Evolutionary conservation across 768 basidiomycete species (phyloP), one percentile per base, ranked within the genome.

Genomic region (Suillus fuscotomentosus): DNA sequence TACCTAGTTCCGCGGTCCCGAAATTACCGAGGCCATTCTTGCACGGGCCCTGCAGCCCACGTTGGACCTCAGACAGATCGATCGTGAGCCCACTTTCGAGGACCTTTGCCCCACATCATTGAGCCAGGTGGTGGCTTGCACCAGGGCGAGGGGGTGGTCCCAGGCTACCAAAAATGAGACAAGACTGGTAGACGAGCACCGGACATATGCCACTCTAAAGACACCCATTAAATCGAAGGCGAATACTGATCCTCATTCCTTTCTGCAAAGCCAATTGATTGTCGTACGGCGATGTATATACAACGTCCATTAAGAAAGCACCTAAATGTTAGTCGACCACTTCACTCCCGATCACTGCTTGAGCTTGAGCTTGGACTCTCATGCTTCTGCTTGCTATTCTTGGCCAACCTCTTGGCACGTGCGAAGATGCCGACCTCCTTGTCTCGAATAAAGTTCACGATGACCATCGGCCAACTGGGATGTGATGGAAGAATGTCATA

Each of bases 391-490:
- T 72, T 57, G 11, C 68, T 47, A 36, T 68, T 75, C 75, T 82
- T 87, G 71, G 63, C 78, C 67, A 87, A 65, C 72, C 96, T 80
- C 77, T 98, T 98, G 9, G 89, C 93, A 9, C 96, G 83, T 14
- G 92, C 89, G 75, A 90, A 97, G 67, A 98, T 87, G 3, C 95
- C 95, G 36, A 95, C 92, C 66, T 91, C 88, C 15, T 84, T 83
- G 69, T 97, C 95, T 34, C 94, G 87, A 62, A 99, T 97, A 74
- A 99, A 99, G 77, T 94, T 94, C 63, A 92, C 81, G 3, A 90
- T 94, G 42, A 99, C 91, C 88, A 95, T 95, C 3, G 94, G 89
- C 97, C 97, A 99, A 5, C 89, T 91, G 1, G 90, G 87, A 71
- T 99, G 97, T 0, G 88, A 84, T 0, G 96, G 94, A 31, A 98